These are phyloP conservation scores for Magnusiomyces sp. DNA, from an alignment of 1,139 yeast species.

Conservation along the genomic window DNA sequence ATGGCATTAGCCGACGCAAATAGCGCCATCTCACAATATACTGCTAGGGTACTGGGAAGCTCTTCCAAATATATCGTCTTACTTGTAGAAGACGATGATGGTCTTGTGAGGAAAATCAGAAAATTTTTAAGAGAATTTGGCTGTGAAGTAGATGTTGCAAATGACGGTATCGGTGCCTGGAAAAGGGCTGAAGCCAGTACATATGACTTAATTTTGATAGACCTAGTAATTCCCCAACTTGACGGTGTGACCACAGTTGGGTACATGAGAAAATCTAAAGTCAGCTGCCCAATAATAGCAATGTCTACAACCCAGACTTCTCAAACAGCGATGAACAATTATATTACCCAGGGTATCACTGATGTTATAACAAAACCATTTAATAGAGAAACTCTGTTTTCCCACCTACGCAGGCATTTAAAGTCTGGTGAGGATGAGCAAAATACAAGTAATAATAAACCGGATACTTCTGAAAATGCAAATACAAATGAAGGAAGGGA, in stretches of 20 bases:
- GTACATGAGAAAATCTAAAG: conserved; percentile 71
- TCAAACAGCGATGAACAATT: conserved; percentile 24
- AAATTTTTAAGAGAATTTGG: conserved; percentile 81
- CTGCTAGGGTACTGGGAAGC: not conserved
- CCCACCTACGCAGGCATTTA: conserved; percentile 64
- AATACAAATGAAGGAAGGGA: too few species aligned
- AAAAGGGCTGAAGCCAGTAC: conserved; percentile 53
- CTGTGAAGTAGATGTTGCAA: conserved; percentile 84
- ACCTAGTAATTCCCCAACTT: conserved; percentile 86
- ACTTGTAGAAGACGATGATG: conserved; percentile 79
- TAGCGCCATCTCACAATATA: not conserved
- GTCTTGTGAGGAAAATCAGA: conserved; percentile 44
- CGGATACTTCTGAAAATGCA: not conserved
- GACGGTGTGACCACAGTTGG: conserved; percentile 94
- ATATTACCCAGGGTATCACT: conserved; percentile 82
- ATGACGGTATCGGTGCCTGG: conserved; percentile 87
- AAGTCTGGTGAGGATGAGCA: too few species aligned
- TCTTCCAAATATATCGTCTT: conserved; percentile 36
- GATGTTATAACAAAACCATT: conserved; percentile 90
- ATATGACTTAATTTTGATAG: conserved; percentile 87
- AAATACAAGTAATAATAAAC: too few species aligned
- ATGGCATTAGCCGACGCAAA: too few species aligned
- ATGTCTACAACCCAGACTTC: conserved; percentile 67
- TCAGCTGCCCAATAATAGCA: conserved; percentile 77
- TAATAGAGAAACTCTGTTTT: conserved; percentile 71